Percentiles rank a stretch among this genome's conserved stretches.
Conservation (phyloP, 805 yeast species). For the Henningerozyma blattae region DNA sequence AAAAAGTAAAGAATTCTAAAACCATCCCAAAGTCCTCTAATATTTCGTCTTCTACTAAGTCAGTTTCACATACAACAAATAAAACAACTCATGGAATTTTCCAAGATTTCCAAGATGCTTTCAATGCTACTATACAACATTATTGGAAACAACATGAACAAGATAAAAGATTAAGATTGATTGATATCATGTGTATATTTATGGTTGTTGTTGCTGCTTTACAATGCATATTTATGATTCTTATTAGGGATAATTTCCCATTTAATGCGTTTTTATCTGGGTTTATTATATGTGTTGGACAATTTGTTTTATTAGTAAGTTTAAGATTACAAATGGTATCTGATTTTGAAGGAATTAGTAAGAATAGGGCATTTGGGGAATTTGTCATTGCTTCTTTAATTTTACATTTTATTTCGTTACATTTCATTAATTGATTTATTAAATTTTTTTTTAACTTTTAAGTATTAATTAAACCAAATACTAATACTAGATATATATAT, state of each 20-base stretch:
- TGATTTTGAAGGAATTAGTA: constrained; percentile 33
- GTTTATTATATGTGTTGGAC: constrained; percentile 85
- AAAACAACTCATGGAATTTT: constrained; percentile 4
- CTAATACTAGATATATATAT: too few relatives aligned
- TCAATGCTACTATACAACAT: constrained; percentile 11
- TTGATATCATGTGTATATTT: constrained; percentile 68
- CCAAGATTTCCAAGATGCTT: constrained; percentile 20
- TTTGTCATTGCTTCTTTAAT: constrained; percentile 77
- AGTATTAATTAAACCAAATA: too few relatives aligned
- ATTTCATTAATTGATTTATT: constrained; percentile 65
- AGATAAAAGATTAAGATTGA: constrained; percentile 42
- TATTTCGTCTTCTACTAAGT: too few relatives aligned
- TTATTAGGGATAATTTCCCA: constrained; percentile 78
- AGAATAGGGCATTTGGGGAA: constrained; percentile 73
- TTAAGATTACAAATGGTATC: constrained; percentile 61
- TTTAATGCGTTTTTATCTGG: constrained; percentile 96
- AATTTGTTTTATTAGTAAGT: constrained; percentile 78
- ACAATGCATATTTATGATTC: constrained; percentile 65
- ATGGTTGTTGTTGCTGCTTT: constrained; percentile 62
- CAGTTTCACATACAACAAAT: too few relatives aligned
- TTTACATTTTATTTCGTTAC: constrained; percentile 78
- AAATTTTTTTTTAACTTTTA: too few relatives aligned
- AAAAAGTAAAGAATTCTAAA: too few relatives aligned
- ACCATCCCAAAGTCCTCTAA: too few relatives aligned
- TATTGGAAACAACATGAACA: constrained; percentile 20